Percentiles rank a stretch among this genome's conserved stretches.
Evolutionary conservation across 176 grass and related monocot genomes (phyloP).

Genomic region (Oryza meyeriana): DNA sequence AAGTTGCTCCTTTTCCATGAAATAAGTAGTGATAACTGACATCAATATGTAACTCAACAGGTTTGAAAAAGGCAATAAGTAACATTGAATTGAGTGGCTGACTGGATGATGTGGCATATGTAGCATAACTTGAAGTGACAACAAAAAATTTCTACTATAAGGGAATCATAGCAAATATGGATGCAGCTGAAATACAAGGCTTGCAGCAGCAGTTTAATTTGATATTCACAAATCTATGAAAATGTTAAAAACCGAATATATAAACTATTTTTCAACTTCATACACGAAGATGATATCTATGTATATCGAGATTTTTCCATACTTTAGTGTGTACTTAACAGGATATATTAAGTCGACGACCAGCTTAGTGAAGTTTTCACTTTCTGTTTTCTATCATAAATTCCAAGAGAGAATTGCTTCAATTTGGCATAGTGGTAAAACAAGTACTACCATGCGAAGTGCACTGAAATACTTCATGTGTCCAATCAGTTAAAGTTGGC

Average conservation of each 20-base stretch:
- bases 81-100: background rate
- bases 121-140: background rate
- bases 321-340: background rate
- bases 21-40: background rate
- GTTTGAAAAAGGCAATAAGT: background rate
- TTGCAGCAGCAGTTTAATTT: background rate
- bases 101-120: background rate
- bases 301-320: background rate
- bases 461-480: background rate
- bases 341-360: background rate
- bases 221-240: background rate
- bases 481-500: background rate
- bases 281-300: background rate
- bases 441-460: background rate
- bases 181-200: background rate
- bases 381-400: background rate
- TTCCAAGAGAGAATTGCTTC: background rate
- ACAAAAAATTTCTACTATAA: slow-evolving; percentile 8
- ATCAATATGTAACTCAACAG: background rate
- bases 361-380: background rate
- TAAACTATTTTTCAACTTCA: slow-evolving; percentile 11
- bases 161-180: background rate
- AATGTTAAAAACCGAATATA: background rate
- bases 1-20: slow-evolving; percentile 12
- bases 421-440: background rate